Base-by-base conservation (phyloP, 2,329 filamentous ascomycete genomes). In the Neonectria magnoliae region DNA sequence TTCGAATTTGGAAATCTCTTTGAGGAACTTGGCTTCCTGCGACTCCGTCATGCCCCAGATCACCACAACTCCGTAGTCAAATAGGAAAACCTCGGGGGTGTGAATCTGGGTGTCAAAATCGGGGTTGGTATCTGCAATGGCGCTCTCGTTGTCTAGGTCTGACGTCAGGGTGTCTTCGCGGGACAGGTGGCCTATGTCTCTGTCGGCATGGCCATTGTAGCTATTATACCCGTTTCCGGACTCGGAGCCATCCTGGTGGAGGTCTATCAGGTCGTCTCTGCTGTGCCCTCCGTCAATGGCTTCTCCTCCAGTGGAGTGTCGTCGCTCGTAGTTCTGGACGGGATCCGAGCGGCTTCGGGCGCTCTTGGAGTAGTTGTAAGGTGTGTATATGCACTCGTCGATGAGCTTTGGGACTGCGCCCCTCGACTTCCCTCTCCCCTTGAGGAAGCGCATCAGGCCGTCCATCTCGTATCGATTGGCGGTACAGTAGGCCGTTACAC, bases 11-110 rank as follows among this genome's bases (percentile, higher is more conserved):
- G 93, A 89, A 66, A 99, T 92, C 74, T 99, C 95, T 72, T 96
- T 96, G 16, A 99, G 83, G 76, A 99, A 97, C 42, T 92, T 89
- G 70, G 93, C 91, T 81, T 99, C 96, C 73, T 99, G 92, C 31
- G 88, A 85, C n/a, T 92, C 84, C 0, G 92, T 91, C 96, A 99
- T 98, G 71, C 96, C 96, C 96, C 96, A 99, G 77, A 98, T 94
- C 14, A 99, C 96, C 5, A 98, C 93, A 2, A 97, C 97, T 64
- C 96, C 96, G 76, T 99, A 99, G 76, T 98, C 93, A 75, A 98
- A 99, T 13, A 99, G 85, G 77, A 99, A 99, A 2, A 98, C 87
- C 78, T 99, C 96, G 0, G 96, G 94, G 1, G 92, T 97, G 79
- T 98, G 93, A 3, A 98, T 91, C 52, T 91, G 87, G 3, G 88